Percentiles rank a stretch among this genome's conserved stretches.
These are phyloP conservation scores for Calonectria fujianensis DNA, from an alignment of 2,329 filamentous ascomycete species.

Conservation along the genomic window DNA sequence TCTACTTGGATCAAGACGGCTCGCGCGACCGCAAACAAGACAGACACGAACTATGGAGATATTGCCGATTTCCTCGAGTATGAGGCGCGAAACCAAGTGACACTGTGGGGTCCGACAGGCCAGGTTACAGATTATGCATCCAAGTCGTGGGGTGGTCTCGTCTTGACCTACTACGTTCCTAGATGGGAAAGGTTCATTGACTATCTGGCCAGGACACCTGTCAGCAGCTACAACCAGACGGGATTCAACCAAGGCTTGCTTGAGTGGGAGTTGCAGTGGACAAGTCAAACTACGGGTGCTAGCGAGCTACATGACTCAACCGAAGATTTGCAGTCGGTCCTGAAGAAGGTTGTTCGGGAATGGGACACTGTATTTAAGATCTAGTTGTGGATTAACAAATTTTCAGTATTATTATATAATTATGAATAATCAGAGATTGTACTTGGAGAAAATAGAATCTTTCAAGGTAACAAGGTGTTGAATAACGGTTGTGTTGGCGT, in stretches of 20 bases:
- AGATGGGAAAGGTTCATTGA: constrained; percentile 3
- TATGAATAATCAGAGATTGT: not conserved
- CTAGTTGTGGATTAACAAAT: not conserved
- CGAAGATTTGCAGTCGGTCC: not conserved
- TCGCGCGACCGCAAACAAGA: not conserved
- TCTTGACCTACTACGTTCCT: constrained; percentile 8
- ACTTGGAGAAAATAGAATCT: not conserved
- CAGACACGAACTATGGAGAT: not conserved
- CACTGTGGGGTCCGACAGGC: not conserved
- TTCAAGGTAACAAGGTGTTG: not conserved
- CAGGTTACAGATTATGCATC: constrained; percentile 1
- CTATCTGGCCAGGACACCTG: not conserved
- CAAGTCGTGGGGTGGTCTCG: not conserved
- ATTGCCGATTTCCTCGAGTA: constrained; percentile 7
- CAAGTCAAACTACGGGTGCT: constrained; percentile 1
- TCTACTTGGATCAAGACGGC: constrained; percentile 5
- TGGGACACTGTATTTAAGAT: not conserved
- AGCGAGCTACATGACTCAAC: not conserved
- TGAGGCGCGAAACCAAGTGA: constrained; percentile 3
- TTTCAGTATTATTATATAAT: not conserved
- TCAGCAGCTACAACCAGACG: not conserved
- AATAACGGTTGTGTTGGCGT: too few species aligned
- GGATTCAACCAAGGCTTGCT: not conserved
- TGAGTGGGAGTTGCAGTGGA: not conserved
- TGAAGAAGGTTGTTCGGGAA: not conserved